Percentiles rank a stretch among this genome's conserved stretches.
Conservation (phyloP, 768 basidiomycete genomes). For the Mycena rosella region DNA sequence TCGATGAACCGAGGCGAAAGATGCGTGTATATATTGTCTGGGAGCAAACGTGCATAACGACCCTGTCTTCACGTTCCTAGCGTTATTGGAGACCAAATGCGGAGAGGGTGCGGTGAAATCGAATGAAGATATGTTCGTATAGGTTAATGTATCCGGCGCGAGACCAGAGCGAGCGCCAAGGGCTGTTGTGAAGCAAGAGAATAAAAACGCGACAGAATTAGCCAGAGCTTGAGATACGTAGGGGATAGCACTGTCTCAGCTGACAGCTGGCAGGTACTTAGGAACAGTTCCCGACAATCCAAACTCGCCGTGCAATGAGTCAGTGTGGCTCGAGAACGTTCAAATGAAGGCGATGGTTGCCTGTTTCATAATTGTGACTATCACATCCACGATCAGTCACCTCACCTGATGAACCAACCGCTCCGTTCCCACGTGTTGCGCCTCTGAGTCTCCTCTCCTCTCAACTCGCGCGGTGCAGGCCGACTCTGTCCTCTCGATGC, state of each 20-base stretch:
- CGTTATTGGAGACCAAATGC: not conserved
- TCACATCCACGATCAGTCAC: no score
- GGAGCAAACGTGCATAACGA: not conserved
- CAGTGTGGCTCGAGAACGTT: no score
- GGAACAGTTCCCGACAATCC: not conserved
- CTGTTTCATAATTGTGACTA: no score
- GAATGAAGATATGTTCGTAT: not conserved
- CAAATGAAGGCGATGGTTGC: no score
- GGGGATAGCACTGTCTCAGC: not conserved
- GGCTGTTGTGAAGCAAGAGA: not conserved
- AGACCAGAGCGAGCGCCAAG: not conserved
- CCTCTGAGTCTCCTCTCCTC: not conserved
- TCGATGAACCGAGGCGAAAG: not conserved
- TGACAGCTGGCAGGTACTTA: not conserved
- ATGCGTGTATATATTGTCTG: not conserved
- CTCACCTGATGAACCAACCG: no score
- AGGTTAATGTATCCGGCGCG: no score
- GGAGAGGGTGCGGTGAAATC: not conserved
- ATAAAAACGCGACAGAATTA: no score
- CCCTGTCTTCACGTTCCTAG: constrained; percentile 3
- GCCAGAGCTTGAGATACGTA: not conserved
- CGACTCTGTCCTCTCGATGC: constrained; percentile 6
- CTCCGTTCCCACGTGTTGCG: no score
- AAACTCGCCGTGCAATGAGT: no score
- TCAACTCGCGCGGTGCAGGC: not conserved